Evolutionary conservation across 177 flowering plant genomes (phyloP), one percentile per base, ranked within the genome.

Genomic region (Telopea speciosissima): DNA sequence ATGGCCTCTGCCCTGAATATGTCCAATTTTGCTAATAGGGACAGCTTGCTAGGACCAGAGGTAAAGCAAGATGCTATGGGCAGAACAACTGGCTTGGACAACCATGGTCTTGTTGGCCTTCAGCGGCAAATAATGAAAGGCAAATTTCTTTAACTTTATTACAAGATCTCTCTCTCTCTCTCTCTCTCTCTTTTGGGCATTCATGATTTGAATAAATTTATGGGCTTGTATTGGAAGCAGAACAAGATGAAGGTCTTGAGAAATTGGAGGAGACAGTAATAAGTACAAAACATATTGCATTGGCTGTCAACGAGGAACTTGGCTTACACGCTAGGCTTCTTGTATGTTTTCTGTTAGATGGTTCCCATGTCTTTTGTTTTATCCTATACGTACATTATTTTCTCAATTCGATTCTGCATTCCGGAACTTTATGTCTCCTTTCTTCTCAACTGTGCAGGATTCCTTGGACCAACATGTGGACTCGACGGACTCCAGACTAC

Each of bases 191-290:
- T 24, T 21, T 10, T 72, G 21, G 44, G 12, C 28, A 26, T 70
- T 25, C 68, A 56, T 65, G 5, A 49, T 36, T 19, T 75, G 60
- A 16, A 31, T 69, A 31, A 26, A 11, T 25, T 12, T 52, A 10
- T 59, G 62, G 24, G 31, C 14, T 68, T 68, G 56, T 24, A 56
- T 71, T 49, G 63, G 65, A 59, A 73, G 33, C 90, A 93, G 98
- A 92, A 69, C 97, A 93, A 88, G 97, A 93, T 79, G 97, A 93
- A 28, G 96, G 86, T 60, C 97, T 93, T 71, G 94, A 83, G 79
- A 87, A 90, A 74, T 68, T 93, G 82, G 94, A 88, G 82, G 90
- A 83, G 77, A 88, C 94, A 0, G 90, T 90, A 40, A 58, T 78
- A 44, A 93, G 97, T 80, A 87, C 97, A 44, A 93, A 91, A 76